Base-by-base conservation (phyloP, 2,329 filamentous ascomycete species). In the Sordariomycetes sp. region DNA sequence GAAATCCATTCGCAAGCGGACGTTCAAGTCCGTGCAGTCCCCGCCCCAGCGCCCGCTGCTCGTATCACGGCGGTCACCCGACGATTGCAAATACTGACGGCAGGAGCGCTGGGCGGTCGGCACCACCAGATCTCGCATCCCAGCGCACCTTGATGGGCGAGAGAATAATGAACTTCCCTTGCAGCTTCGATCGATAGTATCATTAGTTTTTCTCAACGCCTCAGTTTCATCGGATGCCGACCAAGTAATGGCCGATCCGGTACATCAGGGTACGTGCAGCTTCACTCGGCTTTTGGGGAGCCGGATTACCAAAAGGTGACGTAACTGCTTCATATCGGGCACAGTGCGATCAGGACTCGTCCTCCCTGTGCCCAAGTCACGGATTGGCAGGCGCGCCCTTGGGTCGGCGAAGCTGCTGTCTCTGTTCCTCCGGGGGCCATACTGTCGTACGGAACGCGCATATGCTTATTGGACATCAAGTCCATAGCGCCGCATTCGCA, bases 221-320 rank as follows among this genome's bases (percentile, higher is more conserved):
- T 24, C 45, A 50, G 22, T 22, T 50, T 50, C 45, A 50, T 24
- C n/a, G 45, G 45, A 24, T 24, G 45, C 45, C 10, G 22, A 50
- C 45, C n/a, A 24, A 24, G 20, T n/a, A 20, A 24, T 8, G n/a
- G 45, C 22, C 10, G n/a, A 24, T 20, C 2, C n/a, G 45, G 20
- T n/a, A 45, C 39, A n/a, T 45, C 15, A 17, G n/a, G 39, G 17
- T 45, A 45, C 36, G 12, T 39, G 15, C 39, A n/a, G 39, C 39
- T 45, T 45, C 39, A 15, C 22, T 50, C 45, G 5, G 22, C 22
- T 22, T 50, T 42, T 22, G 8, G 35, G 8, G 20, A 28, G 50
- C 24, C 22, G 48, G 42, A 56, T 56, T 35, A 56, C 55, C 20
- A 20, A 52, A 39, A 52, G 39, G 52, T 56, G 55, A 56, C 55